Conservation (phyloP, 2,329 filamentous ascomycete species). For the Pseudocercospora eumusae region DNA sequence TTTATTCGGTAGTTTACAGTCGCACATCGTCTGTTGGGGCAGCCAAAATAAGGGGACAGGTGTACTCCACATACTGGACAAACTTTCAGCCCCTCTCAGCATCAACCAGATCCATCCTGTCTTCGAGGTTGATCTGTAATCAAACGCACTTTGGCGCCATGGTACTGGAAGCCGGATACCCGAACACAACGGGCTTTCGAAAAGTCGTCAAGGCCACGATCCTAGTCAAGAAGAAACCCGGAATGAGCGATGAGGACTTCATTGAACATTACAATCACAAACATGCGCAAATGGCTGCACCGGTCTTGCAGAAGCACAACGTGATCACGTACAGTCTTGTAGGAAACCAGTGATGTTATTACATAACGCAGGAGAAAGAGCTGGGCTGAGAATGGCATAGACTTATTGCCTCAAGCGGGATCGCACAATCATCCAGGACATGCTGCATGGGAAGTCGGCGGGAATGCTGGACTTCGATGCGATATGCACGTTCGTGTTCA, state of each 20-base stretch:
- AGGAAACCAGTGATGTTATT: constrained; percentile 25
- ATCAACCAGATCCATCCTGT: background rate
- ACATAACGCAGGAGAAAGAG: constrained; percentile 1
- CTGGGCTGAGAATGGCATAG: constrained; percentile 32
- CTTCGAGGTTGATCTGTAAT: background rate
- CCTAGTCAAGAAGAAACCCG: constrained; percentile 50
- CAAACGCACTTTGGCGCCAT: constrained; percentile 23
- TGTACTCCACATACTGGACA: background rate
- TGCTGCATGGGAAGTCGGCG: constrained; percentile 47
- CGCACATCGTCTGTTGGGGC: background rate
- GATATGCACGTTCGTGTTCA: constrained; percentile 53
- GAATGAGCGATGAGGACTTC: constrained; percentile 49
- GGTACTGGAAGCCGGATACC: constrained; percentile 49
- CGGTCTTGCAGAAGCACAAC: constrained; percentile 47
- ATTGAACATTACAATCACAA: constrained; percentile 50
- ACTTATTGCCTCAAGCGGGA: constrained; percentile 50
- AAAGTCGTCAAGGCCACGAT: constrained; percentile 52
- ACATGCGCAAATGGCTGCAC: constrained; percentile 49
- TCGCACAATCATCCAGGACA: constrained; percentile 49
- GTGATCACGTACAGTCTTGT: constrained; percentile 51
- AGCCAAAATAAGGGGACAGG: background rate
- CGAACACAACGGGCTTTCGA: constrained; percentile 48
- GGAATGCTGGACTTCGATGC: constrained; percentile 50
- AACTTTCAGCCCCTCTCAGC: background rate
- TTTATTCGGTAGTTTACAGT: background rate